Conservation (phyloP, 352 stramenopile genomes). For the Phytophthora sp. region DNA sequence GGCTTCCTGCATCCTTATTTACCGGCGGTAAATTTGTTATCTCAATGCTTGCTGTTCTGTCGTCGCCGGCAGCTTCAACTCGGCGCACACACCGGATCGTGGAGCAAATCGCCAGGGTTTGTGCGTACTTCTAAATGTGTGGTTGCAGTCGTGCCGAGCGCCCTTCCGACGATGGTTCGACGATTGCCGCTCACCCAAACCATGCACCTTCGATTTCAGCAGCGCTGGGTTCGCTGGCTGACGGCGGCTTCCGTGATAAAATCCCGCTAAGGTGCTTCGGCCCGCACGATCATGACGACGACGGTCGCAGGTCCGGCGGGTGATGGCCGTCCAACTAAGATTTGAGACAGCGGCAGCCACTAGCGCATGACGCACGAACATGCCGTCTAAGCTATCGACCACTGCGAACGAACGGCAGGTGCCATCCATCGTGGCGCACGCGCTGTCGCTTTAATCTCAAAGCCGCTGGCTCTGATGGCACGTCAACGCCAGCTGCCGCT, state of each 20-base stretch:
- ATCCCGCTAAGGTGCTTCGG: not conserved
- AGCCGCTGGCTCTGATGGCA: constrained; percentile 23
- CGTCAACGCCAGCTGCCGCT: constrained; percentile 22
- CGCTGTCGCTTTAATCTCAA: constrained; percentile 4
- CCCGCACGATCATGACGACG: constrained; percentile 7
- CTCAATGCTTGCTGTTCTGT: constrained; percentile 10
- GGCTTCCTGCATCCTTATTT: constrained; percentile 29
- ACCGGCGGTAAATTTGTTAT: constrained; percentile 19
- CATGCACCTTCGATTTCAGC: constrained; percentile 7
- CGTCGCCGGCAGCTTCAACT: constrained; percentile 24
- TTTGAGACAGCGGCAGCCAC: constrained; percentile 8
- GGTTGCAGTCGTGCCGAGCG: no score
- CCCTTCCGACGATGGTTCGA: no score
- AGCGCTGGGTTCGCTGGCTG: not conserved
- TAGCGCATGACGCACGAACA: constrained; percentile 16
- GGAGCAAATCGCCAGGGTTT: constrained; percentile 25
- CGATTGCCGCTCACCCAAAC: not conserved
- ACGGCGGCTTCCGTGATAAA: not conserved
- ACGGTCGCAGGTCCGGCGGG: no score
- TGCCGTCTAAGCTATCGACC: constrained; percentile 3
- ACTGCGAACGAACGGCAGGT: constrained; percentile 9
- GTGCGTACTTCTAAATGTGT: constrained; percentile 13
- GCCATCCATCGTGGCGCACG: constrained; percentile 19
- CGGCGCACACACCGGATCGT: constrained; percentile 6
- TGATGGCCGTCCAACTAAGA: constrained; percentile 11